phyloP scores from a whole-genome alignment of 2,329 filamentous ascomycete genomes.

The Eutypa lata region DNA sequence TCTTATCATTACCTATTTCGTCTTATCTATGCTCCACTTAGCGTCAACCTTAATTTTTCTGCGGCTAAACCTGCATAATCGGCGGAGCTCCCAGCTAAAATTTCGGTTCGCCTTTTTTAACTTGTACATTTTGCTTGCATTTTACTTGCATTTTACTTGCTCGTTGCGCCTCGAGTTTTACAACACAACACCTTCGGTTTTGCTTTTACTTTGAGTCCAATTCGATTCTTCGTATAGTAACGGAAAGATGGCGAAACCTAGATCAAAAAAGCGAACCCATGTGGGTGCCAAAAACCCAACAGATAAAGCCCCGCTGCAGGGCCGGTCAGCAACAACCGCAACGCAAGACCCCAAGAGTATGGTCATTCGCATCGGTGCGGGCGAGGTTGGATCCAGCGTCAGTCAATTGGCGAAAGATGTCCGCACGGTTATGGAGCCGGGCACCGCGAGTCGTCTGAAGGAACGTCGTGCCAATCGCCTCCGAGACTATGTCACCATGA shows the following conservation, averaged over 20 bases:
- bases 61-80: neutral
- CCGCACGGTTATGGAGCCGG: conserved; percentile 90
- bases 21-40: neutral
- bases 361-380: conserved; percentile 95
- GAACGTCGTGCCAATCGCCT: conserved; percentile 86
- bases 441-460: conserved; percentile 84
- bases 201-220: neutral
- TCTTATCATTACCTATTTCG: neutral
- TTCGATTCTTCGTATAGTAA: neutral
- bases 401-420: conserved; percentile 91
- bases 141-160: no score
- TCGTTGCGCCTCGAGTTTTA: no score
- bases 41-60: neutral
- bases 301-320: conserved; percentile 46
- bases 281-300: conserved; percentile 62
- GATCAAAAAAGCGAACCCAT: conserved; percentile 89
- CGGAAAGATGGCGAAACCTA: conserved; percentile 69
- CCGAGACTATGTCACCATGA: conserved; percentile 93
- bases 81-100: neutral
- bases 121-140: no score
- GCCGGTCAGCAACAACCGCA: conserved; percentile 61
- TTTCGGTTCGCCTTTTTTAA: neutral
- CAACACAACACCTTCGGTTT: neutral
- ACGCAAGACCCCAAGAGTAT: conserved; percentile 84
- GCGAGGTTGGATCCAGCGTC: conserved; percentile 87